A percentile compares a stretch with the other conserved stretches of the same genome.
Evolutionary conservation across 2,329 filamentous ascomycete species (phyloP).

Genomic region (Exophiala sideris): DNA sequence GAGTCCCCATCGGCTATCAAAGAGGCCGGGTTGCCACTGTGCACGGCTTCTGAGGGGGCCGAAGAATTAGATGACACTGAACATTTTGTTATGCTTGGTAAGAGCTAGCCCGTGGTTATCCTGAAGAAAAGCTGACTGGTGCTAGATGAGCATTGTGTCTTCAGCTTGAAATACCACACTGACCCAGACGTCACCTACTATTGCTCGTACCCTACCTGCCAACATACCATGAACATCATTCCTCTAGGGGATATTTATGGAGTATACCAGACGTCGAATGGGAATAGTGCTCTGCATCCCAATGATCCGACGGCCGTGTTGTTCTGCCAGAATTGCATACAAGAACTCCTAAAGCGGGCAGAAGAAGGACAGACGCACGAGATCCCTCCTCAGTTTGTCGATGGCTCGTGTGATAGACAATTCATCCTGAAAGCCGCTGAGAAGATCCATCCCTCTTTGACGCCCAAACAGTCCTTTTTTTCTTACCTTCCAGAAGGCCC

Average conservation of each 20-base stretch:
- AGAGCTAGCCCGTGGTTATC: background rate
- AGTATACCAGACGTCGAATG: conserved; percentile 2
- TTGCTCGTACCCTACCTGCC: conserved; percentile 11
- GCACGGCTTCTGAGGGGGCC: background rate
- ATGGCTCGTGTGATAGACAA: conserved; percentile 5
- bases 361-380: background rate
- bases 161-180: conserved; percentile 8
- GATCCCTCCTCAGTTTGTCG: conserved; percentile 1
- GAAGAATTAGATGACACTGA: background rate
- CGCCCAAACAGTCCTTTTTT: conserved; percentile 1
- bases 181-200: conserved; percentile 3
- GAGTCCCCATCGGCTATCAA: background rate
- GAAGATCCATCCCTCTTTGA: conserved; percentile 7
- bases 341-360: background rate
- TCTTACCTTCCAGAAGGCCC: conserved; percentile 10
- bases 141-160: background rate
- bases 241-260: conserved; percentile 6
- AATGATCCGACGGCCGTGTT: background rate
- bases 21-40: background rate
- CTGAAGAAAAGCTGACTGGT: background rate
- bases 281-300: background rate
- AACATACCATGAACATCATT: conserved; percentile 8
- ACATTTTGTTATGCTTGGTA: background rate
- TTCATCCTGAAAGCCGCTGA: conserved; percentile 4
- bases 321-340: conserved; percentile 11